These are phyloP conservation scores for Apiospora kogelbergensis DNA, from an alignment of 2,329 filamentous ascomycete genomes.

Conservation along the genomic window DNA sequence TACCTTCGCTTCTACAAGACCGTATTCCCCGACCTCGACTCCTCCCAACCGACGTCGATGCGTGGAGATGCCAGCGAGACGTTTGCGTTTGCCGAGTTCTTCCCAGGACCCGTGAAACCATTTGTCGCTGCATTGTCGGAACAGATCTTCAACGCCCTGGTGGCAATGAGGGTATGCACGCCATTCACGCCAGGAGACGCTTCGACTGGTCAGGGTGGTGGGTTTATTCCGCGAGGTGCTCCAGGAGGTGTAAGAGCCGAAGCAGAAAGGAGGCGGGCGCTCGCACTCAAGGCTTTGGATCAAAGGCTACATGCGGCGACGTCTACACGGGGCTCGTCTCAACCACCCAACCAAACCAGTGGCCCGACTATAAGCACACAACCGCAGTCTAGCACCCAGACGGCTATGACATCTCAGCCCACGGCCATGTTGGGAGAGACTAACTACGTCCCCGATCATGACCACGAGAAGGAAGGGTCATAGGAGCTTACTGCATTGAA, in stretches of 20 bases:
- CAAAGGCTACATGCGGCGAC: constrained; percentile 87
- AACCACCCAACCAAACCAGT: constrained; percentile 44
- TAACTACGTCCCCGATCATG: constrained; percentile 66
- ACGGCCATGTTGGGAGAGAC: constrained; percentile 66
- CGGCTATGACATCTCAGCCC: constrained; percentile 56
- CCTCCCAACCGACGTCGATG: constrained; percentile 60
- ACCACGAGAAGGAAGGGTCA: constrained; percentile 37
- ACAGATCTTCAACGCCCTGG: constrained; percentile 71
- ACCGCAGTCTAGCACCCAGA: constrained; percentile 55
- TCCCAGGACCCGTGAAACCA: constrained; percentile 81
- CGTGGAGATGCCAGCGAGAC: constrained; percentile 94
- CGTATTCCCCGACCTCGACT: constrained; percentile 67
- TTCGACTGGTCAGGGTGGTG: constrained; percentile 69
- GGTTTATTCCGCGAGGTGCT: constrained; percentile 54
- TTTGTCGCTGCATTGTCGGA: constrained; percentile 73
- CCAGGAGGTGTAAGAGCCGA: constrained; percentile 79
- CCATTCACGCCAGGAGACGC: constrained; percentile 84
- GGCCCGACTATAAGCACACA: constrained; percentile 59
- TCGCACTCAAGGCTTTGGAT: constrained; percentile 89
- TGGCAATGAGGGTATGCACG: constrained; percentile 74
- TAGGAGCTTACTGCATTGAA: neutral
- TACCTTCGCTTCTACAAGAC: constrained; percentile 95
- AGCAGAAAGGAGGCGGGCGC: constrained; percentile 82
- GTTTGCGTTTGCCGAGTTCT: constrained; percentile 94
- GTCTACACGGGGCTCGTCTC: constrained; percentile 37